Evolutionary conservation across 768 basidiomycete species (phyloP).

Genomic region (Ramaria sp.): DNA sequence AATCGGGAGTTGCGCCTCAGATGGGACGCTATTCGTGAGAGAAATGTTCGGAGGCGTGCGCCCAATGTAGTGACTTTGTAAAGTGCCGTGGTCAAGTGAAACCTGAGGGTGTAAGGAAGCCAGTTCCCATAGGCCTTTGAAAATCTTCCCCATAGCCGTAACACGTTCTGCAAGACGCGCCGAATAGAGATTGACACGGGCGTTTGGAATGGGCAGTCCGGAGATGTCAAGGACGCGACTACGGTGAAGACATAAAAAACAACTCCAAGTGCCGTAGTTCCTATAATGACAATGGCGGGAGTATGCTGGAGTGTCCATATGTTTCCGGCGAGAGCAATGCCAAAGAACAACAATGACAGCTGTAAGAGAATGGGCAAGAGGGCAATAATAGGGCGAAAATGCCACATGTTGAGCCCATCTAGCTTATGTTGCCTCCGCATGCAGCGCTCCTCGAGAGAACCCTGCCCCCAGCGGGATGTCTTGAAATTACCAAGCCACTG

Average conservation of each 20-base stretch:
- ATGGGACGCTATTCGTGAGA: too few relatives aligned
- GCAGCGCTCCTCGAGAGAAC: slow-evolving; percentile 11
- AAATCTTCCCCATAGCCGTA: too few relatives aligned
- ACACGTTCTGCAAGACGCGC: background rate
- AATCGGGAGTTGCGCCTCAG: too few relatives aligned
- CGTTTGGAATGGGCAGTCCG: slow-evolving; percentile 14
- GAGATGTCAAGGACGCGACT: slow-evolving; percentile 7
- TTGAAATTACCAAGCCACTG: slow-evolving; percentile 10
- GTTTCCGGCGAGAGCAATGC: slow-evolving; percentile 11
- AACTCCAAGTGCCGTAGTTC: background rate
- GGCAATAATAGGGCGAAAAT: slow-evolving; percentile 11
- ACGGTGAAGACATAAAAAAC: slow-evolving; percentile 11
- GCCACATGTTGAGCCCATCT: slow-evolving; percentile 14
- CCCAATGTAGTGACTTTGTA: too few relatives aligned
- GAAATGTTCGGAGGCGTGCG: too few relatives aligned
- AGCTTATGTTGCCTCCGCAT: slow-evolving; percentile 11
- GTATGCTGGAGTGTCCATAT: slow-evolving; percentile 11
- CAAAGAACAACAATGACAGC: slow-evolving; percentile 16
- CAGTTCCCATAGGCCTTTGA: too few relatives aligned
- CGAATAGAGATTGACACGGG: slow-evolving; percentile 9
- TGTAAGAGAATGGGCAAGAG: slow-evolving; percentile 14
- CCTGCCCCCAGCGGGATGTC: background rate
- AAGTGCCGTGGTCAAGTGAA: too few relatives aligned
- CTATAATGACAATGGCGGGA: slow-evolving; percentile 11
- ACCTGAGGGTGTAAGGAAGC: too few relatives aligned